A percentile compares a stretch with the other conserved stretches of the same genome.
Conservation (phyloP, 2,329 filamentous ascomycete genomes). For the Pyricularia sp. region DNA sequence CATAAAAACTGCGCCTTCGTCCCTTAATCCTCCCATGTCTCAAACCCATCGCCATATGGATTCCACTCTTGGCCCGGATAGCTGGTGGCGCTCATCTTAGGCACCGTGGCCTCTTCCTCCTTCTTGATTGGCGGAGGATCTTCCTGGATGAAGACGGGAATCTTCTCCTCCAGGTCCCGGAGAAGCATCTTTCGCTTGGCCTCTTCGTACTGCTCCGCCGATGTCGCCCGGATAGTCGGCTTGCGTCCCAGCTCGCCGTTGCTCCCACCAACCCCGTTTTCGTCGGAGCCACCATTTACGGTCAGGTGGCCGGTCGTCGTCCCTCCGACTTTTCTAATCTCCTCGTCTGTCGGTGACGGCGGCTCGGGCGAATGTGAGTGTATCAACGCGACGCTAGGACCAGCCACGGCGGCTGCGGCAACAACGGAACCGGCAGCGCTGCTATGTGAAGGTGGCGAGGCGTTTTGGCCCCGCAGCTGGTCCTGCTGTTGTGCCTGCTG, state of each 20-base stretch:
- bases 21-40: slow-evolving; percentile 17
- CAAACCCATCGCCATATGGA: slow-evolving; percentile 31
- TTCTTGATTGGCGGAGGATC: slow-evolving; percentile 15
- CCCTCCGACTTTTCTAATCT: slow-evolving; percentile 6
- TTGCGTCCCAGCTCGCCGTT: slow-evolving; percentile 13
- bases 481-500: neutral
- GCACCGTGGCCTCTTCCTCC: slow-evolving; percentile 32
- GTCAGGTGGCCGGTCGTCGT: neutral
- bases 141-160: slow-evolving; percentile 27
- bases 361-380: slow-evolving; percentile 4
- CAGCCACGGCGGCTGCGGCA: neutral
- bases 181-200: slow-evolving; percentile 33
- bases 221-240: slow-evolving; percentile 17
- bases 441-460: neutral
- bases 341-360: slow-evolving; percentile 28
- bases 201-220: slow-evolving; percentile 28
- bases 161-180: slow-evolving; percentile 44
- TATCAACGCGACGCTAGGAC: neutral
- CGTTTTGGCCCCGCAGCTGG: neutral
- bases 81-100: slow-evolving; percentile 55
- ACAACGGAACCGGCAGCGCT: too few species aligned
- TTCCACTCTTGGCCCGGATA: slow-evolving; percentile 67
- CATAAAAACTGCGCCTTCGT: neutral
- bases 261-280: slow-evolving; percentile 5
- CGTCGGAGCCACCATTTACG: slow-evolving; percentile 5